phyloP scores from a whole-genome alignment of 1,284 basidiomycete genomes.

The Neonothopanus nambi region DNA sequence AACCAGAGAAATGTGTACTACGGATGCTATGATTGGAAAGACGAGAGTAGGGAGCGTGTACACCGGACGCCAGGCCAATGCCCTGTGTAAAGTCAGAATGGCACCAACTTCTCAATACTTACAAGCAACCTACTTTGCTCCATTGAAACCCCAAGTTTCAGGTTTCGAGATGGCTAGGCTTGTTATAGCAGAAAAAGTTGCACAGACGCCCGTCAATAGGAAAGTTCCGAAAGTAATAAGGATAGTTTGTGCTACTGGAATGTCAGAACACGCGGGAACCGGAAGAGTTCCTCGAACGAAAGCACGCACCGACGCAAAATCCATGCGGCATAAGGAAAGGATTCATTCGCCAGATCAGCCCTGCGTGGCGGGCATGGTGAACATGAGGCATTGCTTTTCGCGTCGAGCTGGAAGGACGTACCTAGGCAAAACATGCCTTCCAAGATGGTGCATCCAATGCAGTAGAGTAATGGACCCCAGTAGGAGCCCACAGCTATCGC shows the following conservation, averaged over 20 bases:
- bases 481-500: constrained; percentile 36
- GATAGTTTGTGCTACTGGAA: constrained; percentile 45
- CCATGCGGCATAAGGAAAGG: constrained; percentile 53
- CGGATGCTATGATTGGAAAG: constrained; percentile 48
- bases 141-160: constrained; percentile 35
- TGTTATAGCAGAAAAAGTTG: constrained; percentile 51
- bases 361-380: constrained; percentile 40
- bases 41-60: constrained; percentile 43
- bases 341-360: constrained; percentile 64
- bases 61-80: constrained; percentile 41
- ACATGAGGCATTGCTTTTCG: constrained; percentile 1
- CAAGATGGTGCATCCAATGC: constrained; percentile 45
- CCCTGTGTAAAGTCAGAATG: constrained; percentile 25
- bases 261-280: background rate
- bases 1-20: constrained; percentile 43
- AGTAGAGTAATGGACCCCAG: constrained; percentile 49
- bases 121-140: constrained; percentile 28
- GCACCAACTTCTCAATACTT: background rate
- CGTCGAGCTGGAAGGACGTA: constrained; percentile 19
- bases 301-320: constrained; percentile 55
- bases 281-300: background rate
- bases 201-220: constrained; percentile 50
- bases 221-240: constrained; percentile 47
- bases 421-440: constrained; percentile 47
- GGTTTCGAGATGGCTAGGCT: constrained; percentile 48